Conservation (phyloP, 2,329 filamentous ascomycete genomes). For the Cladophialophora carrionii region DNA sequence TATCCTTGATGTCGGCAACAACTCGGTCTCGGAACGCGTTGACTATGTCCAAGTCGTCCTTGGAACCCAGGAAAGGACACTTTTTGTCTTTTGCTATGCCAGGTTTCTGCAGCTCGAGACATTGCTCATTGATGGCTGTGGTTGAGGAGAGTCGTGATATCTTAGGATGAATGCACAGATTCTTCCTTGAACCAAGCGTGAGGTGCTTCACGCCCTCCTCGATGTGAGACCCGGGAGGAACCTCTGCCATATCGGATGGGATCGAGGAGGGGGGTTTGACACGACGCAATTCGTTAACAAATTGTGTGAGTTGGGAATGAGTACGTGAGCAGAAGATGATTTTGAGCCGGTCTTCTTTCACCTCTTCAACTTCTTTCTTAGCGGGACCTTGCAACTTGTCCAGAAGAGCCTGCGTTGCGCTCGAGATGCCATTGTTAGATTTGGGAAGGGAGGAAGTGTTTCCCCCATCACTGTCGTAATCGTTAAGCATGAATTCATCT, state of each 20-base stretch:
- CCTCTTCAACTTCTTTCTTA: constrained; percentile 49
- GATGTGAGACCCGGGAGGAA: constrained; percentile 30
- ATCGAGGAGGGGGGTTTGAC: constrained; percentile 78
- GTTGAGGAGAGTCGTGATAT: constrained; percentile 71
- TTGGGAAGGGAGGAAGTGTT: constrained; percentile 40
- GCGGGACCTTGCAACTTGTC: constrained; percentile 62
- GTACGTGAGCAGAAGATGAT: constrained; percentile 93
- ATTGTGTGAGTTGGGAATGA: constrained; percentile 88
- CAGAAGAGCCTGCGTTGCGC: constrained; percentile 74
- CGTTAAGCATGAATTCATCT: constrained; percentile 73
- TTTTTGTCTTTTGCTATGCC: constrained; percentile 63
- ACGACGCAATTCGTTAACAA: constrained; percentile 77
- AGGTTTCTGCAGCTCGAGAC: constrained; percentile 83
- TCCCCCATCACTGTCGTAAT: constrained; percentile 69
- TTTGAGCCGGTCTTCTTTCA: constrained; percentile 70
- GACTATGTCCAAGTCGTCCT: constrained; percentile 71
- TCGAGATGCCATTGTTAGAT: constrained; percentile 61
- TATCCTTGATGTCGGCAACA: constrained; percentile 83
- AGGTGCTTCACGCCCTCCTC: constrained; percentile 68
- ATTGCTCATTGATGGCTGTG: constrained; percentile 89
- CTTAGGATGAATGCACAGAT: constrained; percentile 83
- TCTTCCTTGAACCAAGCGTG: constrained; percentile 82
- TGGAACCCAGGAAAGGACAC: constrained; percentile 77
- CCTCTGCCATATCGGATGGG: constrained; percentile 60
- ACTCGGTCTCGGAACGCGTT: constrained; percentile 84